These are phyloP conservation scores for Helicostylum pulchrum DNA, from an alignment of 192 early-diverging fungal species.

Conservation along the genomic window DNA sequence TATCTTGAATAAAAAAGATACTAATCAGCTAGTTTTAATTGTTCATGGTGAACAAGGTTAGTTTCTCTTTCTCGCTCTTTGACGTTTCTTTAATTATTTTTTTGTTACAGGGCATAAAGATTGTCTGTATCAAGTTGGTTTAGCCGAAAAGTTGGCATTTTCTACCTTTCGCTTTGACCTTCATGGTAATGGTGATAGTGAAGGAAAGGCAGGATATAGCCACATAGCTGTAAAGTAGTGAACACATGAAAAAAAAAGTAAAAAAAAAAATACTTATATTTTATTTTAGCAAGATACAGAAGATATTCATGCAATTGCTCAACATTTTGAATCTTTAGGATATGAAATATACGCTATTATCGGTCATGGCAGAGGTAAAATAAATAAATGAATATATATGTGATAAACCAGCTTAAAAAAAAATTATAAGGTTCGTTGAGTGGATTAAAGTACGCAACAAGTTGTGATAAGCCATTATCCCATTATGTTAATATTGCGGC, in stretches of 20 bases:
- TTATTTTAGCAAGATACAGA: slow-evolving; percentile 17
- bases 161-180: slow-evolving; percentile 41
- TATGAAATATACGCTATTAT: slow-evolving; percentile 31
- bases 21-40: slow-evolving; percentile 24
- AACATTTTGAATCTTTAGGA: slow-evolving; percentile 21
- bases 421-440: slow-evolving; percentile 25
- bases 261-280: not conserved
- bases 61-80: not conserved
- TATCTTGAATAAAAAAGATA: slow-evolving; percentile 21
- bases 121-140: slow-evolving; percentile 28
- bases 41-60: slow-evolving; percentile 30
- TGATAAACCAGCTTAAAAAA: not conserved
- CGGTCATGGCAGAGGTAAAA: slow-evolving; percentile 28
- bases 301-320: slow-evolving; percentile 19
- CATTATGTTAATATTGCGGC: slow-evolving; percentile 34
- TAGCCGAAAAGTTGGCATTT: slow-evolving; percentile 34
- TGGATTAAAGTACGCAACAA: slow-evolving; percentile 34
- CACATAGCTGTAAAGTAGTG: slow-evolving; percentile 18
- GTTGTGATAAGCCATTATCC: slow-evolving; percentile 26
- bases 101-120: slow-evolving; percentile 36
- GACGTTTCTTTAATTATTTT: not conserved
- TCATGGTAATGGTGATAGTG: slow-evolving; percentile 38
- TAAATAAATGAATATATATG: not conserved
- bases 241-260: not conserved
- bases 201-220: slow-evolving; percentile 21